phyloP scores from a whole-genome alignment of 495 filamentous ascomycete genomes.

The Hypomontagnella submonticulosa region DNA sequence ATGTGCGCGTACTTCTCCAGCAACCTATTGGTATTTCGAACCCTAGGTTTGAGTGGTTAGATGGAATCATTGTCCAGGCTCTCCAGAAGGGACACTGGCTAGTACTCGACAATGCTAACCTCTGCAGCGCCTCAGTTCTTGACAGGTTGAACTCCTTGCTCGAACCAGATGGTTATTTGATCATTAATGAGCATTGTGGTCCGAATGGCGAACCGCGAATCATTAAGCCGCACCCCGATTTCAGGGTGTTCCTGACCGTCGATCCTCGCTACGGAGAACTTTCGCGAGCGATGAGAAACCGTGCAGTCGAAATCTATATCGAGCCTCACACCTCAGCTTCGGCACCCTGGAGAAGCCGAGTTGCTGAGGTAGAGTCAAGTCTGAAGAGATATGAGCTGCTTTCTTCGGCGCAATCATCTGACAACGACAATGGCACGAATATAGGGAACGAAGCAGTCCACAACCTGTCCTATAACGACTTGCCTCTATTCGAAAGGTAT shows the following conservation, averaged over 20 bases:
- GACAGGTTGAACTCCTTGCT: conserved; percentile 95
- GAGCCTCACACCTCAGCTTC: conserved; percentile 46
- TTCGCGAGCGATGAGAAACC: conserved; percentile 95
- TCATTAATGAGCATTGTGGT: conserved; percentile 89
- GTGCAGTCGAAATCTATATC: conserved; percentile 90
- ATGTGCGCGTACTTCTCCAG: conserved; percentile 53
- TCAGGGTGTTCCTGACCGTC: conserved; percentile 93
- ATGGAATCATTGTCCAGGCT: conserved; percentile 89
- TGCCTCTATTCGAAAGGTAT: conserved; percentile 47
- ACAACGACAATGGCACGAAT: conserved; percentile 24
- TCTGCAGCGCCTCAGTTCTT: conserved; percentile 93
- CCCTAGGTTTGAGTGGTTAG: conserved; percentile 95
- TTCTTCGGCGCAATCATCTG: conserved; percentile 23
- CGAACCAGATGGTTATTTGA: conserved; percentile 86
- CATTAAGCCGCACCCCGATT: conserved; percentile 84
- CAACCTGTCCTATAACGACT: conserved; percentile 52
- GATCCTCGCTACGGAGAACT: conserved; percentile 94
- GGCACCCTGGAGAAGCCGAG: conserved; percentile 34
- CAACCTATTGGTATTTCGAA: conserved; percentile 63
- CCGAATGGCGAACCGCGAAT: conserved; percentile 83
- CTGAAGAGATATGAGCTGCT: conserved; percentile 53
- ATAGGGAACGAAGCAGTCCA: conserved; percentile 48
- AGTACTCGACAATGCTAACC: conserved; percentile 94
- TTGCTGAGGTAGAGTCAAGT: conserved; percentile 57
- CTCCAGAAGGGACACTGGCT: conserved; percentile 90